These are phyloP conservation scores for Cordyceps fumosorosea DNA, from an alignment of 2,329 filamentous ascomycete genomes.

Conservation along the genomic window DNA sequence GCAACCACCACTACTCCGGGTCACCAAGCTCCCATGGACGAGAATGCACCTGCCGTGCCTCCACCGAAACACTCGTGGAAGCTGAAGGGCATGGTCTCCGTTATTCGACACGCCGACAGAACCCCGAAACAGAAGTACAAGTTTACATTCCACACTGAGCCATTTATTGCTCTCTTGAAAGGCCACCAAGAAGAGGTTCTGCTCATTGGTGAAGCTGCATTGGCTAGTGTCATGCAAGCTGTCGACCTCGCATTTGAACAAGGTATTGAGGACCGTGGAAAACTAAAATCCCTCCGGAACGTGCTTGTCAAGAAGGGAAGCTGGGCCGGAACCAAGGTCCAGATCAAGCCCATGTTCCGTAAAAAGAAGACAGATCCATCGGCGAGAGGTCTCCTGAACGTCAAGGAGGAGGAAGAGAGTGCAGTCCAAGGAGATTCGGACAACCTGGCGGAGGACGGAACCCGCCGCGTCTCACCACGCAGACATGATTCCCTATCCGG, in stretches of 20 bases:
- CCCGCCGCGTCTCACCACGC: conserved; percentile 36
- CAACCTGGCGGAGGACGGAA: neutral
- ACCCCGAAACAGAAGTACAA: conserved; percentile 99
- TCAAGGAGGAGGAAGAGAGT: conserved; percentile 24
- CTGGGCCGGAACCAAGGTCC: conserved; percentile 94
- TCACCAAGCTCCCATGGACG: conserved; percentile 20
- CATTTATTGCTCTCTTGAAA: conserved; percentile 89
- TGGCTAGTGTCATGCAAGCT: conserved; percentile 82
- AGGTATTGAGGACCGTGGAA: conserved; percentile 75
- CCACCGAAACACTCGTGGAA: conserved; percentile 93
- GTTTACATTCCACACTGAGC: conserved; percentile 95
- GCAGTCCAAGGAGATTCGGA: conserved; percentile 20
- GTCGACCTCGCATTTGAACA: conserved; percentile 74
- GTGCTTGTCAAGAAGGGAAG: conserved; percentile 87
- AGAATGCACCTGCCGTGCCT: conserved; percentile 51
- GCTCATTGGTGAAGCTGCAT: conserved; percentile 81
- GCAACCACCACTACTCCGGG: conserved; percentile 21
- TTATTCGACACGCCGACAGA: conserved; percentile 91
- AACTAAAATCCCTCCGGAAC: conserved; percentile 78
- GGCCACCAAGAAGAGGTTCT: conserved; percentile 96
- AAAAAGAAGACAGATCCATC: conserved; percentile 68
- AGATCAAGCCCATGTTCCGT: conserved; percentile 98
- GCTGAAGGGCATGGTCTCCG: conserved; percentile 92
- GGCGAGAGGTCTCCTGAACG: conserved; percentile 27
- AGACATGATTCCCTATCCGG: conserved; percentile 82